Evolutionary conservation across 2,329 filamentous ascomycete species (phyloP), one percentile per base, ranked within the genome.

Genomic region (Neofusicoccum umdonicola): DNA sequence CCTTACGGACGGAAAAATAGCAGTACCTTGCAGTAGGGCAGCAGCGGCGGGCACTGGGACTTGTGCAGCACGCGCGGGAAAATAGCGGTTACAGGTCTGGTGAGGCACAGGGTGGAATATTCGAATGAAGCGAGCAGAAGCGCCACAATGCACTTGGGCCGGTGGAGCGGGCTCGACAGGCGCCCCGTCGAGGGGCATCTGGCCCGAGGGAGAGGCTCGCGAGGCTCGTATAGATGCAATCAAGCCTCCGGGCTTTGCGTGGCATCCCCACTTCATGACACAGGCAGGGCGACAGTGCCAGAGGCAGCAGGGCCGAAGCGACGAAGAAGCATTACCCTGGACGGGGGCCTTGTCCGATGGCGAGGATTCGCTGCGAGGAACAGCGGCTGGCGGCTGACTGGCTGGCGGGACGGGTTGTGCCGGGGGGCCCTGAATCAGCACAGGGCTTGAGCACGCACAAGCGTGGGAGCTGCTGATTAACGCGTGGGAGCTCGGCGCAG

Each of bases 241-340:
- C 56, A 47, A 60, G 56, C 41, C 31, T 60, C 56, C 4, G n/a
- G 22, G 41, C 9, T 17, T 44, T 57, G 52, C 52, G 39, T 45
- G 54, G 54, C 8, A 45, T 13, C 41, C 22, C 39, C 54, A 45
- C 54, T 58, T 35, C 54, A 44, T 58, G 54, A 58, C 54, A 58
- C 52, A 17, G 15, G 54, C 22, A 7, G 48, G 13, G 8, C 48
- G 48, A 34, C 4, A 22, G 1, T 31, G 4, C 6, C 6, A 22
- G 22, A 22, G 22, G 22, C 22, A 31, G 19, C 15, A 34, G 47
- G 47, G 47, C 47, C 27, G 27, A 31, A 34, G 27, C 19, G 6
- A 13, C 37, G 8, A n/a, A n/a, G 27, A 44, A 19, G 27, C 31
- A 19, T 31, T 11, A 60, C 27, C 27, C 27, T 31, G n/a, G 42